Evolutionary conservation across 2,329 filamentous ascomycete species (phyloP).

Genomic region (Penicillium sp.): DNA sequence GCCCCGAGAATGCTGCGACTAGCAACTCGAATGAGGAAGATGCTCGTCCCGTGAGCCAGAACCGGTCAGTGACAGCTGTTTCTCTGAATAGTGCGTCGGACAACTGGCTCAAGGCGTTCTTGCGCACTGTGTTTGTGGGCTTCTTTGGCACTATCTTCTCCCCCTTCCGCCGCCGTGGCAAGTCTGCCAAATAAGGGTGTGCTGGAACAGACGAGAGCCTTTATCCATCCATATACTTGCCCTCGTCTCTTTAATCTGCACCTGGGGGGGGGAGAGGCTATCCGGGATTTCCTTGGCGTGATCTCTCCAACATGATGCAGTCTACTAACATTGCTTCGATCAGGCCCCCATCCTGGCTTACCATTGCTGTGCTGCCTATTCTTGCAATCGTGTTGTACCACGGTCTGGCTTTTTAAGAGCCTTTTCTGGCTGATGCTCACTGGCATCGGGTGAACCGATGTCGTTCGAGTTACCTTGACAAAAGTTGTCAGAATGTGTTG

Average conservation of each 20-base stretch:
- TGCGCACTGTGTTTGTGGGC: conserved; percentile 48
- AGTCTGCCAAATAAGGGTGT: conserved; percentile 37
- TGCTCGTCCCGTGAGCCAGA: conserved; percentile 43
- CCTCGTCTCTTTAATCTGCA: conserved; percentile 19
- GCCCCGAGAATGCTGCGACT: conserved; percentile 17
- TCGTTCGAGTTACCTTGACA: conserved; percentile 9
- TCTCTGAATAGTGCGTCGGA: conserved; percentile 47
- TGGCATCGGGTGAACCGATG: neutral
- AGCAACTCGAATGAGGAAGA: conserved; percentile 35
- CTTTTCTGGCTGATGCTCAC: conserved; percentile 16
- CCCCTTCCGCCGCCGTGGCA: conserved; percentile 46
- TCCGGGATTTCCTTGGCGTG: conserved; percentile 9
- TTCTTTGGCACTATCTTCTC: conserved; percentile 50
- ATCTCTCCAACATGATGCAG: conserved; percentile 26
- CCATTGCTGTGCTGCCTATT: conserved; percentile 39
- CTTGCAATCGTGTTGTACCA: conserved; percentile 40
- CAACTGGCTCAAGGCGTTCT: conserved; percentile 49
- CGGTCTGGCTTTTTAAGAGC: conserved; percentile 34
- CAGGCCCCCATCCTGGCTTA: conserved; percentile 42
- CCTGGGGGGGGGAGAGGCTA: conserved; percentile 3
- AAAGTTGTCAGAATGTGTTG: conserved; percentile 30
- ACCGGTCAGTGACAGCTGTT: conserved; percentile 48
- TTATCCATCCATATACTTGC: conserved; percentile 2
- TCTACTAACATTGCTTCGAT: conserved; percentile 37
- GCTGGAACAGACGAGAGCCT: conserved; percentile 9